phyloP scores from a whole-genome alignment of 2,329 filamentous ascomycete species.

The Aspergillus sp. region DNA sequence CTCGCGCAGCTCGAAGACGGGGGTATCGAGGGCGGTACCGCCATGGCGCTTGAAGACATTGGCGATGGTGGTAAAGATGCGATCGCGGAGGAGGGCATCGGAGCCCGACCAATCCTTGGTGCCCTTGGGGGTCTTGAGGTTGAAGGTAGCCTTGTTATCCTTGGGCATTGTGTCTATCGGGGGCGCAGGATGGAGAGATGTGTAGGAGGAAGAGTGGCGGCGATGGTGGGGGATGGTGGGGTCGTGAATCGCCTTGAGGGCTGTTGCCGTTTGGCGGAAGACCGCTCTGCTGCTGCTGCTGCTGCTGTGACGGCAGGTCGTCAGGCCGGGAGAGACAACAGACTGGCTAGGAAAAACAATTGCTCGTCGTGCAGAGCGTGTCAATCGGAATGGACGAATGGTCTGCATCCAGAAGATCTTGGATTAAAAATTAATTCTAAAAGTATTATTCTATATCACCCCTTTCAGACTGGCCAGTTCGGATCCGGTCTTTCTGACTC shows the following conservation, averaged over 20 bases:
- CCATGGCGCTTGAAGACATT: slow-evolving; percentile 80
- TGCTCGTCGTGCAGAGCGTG: slow-evolving; percentile 26
- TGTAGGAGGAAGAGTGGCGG: slow-evolving; percentile 8
- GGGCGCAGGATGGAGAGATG: slow-evolving; percentile 1
- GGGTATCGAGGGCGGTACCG: slow-evolving; percentile 72
- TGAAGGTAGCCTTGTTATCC: slow-evolving; percentile 47
- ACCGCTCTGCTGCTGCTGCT: slow-evolving; percentile 3
- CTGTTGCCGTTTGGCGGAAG: slow-evolving; percentile 4
- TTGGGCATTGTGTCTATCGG: slow-evolving; percentile 9
- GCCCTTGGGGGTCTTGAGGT: slow-evolving; percentile 85
- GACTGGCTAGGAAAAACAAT: slow-evolving; percentile 12
- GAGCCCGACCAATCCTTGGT: slow-evolving; percentile 81
- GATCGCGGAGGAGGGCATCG: slow-evolving; percentile 75
- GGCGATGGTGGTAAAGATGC: slow-evolving; percentile 71
- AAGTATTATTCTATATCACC: too few relatives aligned
- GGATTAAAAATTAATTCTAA: too few relatives aligned
- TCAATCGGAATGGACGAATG: slow-evolving; percentile 13
- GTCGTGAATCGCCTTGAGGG: slow-evolving; percentile 2
- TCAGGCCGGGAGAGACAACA: slow-evolving; percentile 8
- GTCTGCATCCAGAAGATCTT: slow-evolving; percentile 24
- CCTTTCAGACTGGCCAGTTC: not conserved
- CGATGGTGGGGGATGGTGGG: slow-evolving; percentile 14
- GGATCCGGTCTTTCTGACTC: not conserved
- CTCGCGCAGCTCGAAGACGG: slow-evolving; percentile 80
- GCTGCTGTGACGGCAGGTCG: not conserved